Conservation (phyloP, 176 grass and related monocot species). For the Echinochloa phyllopogon region DNA sequence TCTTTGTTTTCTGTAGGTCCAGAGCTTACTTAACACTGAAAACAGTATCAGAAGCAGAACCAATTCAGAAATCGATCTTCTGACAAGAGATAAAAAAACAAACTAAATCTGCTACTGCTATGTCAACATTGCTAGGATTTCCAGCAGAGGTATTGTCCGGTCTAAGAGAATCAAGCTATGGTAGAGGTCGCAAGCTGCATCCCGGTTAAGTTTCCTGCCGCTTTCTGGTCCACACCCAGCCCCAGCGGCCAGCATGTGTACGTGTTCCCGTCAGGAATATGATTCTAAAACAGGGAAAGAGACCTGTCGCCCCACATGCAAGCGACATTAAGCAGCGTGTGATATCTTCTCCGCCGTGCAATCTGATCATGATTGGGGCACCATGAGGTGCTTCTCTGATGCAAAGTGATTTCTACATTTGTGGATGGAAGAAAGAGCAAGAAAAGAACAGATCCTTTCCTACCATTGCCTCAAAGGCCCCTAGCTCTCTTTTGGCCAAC, state of each 20-base stretch:
- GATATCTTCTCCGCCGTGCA: not conserved
- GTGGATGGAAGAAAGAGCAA: slow-evolving; percentile 57
- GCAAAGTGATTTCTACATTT: not conserved
- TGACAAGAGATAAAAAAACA: not conserved
- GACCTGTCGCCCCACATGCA: not conserved
- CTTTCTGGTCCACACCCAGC: slow-evolving; percentile 21
- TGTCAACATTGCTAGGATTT: not conserved
- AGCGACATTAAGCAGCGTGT: not conserved
- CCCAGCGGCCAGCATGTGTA: slow-evolving; percentile 3
- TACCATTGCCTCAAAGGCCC: slow-evolving; percentile 41
- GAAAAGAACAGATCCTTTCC: slow-evolving; percentile 62
- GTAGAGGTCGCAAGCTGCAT: slow-evolving; percentile 28
- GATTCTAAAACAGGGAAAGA: slow-evolving; percentile 18
- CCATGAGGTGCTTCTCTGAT: not conserved
- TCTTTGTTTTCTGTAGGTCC: not conserved
- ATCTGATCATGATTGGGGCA: not conserved
- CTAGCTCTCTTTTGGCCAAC: not conserved
- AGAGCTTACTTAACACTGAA: slow-evolving; percentile 18
- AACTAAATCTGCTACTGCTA: not conserved
- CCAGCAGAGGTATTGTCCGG: not conserved
- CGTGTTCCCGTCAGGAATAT: slow-evolving; percentile 9
- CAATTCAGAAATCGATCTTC: not conserved
- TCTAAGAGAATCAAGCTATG: slow-evolving; percentile 29
- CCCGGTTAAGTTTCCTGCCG: slow-evolving; percentile 30
- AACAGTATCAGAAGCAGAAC: not conserved